Base-by-base conservation (phyloP, 1,284 basidiomycete species). In the Rhodotorula sp. region DNA sequence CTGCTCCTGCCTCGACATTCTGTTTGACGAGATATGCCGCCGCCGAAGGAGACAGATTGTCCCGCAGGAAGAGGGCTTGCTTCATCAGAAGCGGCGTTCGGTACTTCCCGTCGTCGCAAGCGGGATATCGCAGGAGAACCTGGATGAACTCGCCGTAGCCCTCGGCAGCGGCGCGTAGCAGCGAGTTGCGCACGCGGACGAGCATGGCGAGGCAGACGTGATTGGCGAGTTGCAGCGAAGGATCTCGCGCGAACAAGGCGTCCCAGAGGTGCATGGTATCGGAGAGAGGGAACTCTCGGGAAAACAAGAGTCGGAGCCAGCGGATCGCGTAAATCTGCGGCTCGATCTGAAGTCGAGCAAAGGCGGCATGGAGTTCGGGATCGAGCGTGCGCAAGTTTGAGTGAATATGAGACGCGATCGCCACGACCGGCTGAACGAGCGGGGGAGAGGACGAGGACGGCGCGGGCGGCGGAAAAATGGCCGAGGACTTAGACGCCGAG, bases 241-340 rank as follows among this genome's bases (percentile, higher is more conserved):
- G 80, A 56, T 92, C 90, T 68, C 88, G 89, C 0, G 93, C 91
- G 79, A 97, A 95, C 12, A 97, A 80, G 0, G 89, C 92, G 80
- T 97, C 94, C 94, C 94, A 97, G 18, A 97, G 79, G 31, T 87
- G 83, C 86, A 79, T 65, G 92, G 91, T 87, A 75, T 91, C 88
- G 14, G 83, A 79, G 84, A 93, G 85, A 56, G 82, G 84, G 74
- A 97, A 90, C 81, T 97, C 94, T 57, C 94, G 86, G 1, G 93
- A 94, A 80, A 95, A 95, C 10, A 97, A 83, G 19, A 97, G 83
- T 34, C 95, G 86, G 15, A 97, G 83, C 93, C 93, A 97, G 43
- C 94, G 92, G 90, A 97, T 93, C 68, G 92, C 92, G 83, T 93
- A 97, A 60, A 97, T 90, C 80, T 97, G 94, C 10, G 93, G 92